A percentile compares a stretch with the other conserved stretches of the same genome.
Evolutionary conservation across 2,329 filamentous ascomycete species (phyloP).

Genomic region (Pseudogymnoascus sp.): DNA sequence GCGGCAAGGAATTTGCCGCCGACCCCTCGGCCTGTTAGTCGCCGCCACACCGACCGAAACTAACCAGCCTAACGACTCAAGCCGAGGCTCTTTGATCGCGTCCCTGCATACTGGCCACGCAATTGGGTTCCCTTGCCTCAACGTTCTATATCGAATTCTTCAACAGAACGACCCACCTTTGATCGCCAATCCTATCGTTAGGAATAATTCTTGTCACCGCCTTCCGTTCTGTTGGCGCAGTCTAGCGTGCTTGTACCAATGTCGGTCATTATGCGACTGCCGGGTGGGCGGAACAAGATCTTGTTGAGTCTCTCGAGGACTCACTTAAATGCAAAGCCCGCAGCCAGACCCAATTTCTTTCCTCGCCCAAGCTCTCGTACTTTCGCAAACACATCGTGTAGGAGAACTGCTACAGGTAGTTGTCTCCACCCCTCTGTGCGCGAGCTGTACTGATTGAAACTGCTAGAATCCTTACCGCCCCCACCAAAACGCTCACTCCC

Average conservation of each 20-base stretch:
- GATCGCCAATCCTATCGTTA: neutral
- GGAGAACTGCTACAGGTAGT: neutral
- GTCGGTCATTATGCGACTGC: neutral
- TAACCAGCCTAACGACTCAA: neutral
- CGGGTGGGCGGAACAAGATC: neutral
- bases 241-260: neutral
- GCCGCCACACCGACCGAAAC: neutral
- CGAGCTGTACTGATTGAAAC: neutral
- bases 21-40: neutral
- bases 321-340: conserved; percentile 2
- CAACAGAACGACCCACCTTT: neutral
- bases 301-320: neutral
- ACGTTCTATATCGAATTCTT: neutral
- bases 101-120: conserved; percentile 4
- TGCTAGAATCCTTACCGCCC: conserved; percentile 10
- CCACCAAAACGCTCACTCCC: conserved; percentile 33
- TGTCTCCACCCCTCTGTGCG: neutral
- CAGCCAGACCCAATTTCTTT: neutral
- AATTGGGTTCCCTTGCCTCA: neutral
- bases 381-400: neutral
- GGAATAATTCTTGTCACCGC: neutral
- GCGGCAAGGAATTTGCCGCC: neutral
- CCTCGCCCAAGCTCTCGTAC: neutral
- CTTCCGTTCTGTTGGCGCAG: neutral
- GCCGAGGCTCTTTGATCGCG: neutral